Evolutionary conservation across 2,329 filamentous ascomycete species (phyloP), one percentile per base, ranked within the genome.

Genomic region (Trichoderma semiorbis): DNA sequence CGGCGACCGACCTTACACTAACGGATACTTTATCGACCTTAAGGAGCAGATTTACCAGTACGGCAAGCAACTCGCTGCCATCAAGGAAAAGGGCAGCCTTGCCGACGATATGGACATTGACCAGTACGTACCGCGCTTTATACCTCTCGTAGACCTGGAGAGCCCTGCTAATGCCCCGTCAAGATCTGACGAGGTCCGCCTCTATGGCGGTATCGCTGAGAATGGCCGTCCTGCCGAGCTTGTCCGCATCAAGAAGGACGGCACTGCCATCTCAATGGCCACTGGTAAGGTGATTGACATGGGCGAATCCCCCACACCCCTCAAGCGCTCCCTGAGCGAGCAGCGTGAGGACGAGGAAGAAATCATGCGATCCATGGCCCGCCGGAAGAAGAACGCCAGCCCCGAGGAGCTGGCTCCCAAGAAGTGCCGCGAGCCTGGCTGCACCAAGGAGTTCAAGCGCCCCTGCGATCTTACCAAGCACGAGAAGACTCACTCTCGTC

Each of bases 391-490:
- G 89, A 95, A 95, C 73, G 93, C 94, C 43, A 92, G 90, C 66
- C 92, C 93, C 7, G 93, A 95, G 82, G 92, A 97, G 81, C 90
- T 95, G 64, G 90, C 93, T 62, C 92, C 89, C 71, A 91, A 95
- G 83, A 90, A 89, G 77, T 97, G 94, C 85, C 87, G 88, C 74
- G 89, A 94, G 79, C 85, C 85, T 6, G 89, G 89, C 53, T 98
- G 95, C 84, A 90, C 89, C 81, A 98, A 97, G 84, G 90, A 95
- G 81, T 98, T 98, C 85, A 97, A 96, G 83, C 91, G 96, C 74
- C 94, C 94, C n/a, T 98, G 96, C 82, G 96, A 99, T 81, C 85
- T 98, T 72, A 98, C 94, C 75, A 98, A 98, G 86, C 96, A 99
- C 83, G 93, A 97, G 84, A 99, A 98, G 86, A 98, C 95, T 0